Evolutionary conservation across 179 eudicot species (phyloP), one percentile per base, ranked within the genome.

Genomic region (Sideroxylon spinosum): DNA sequence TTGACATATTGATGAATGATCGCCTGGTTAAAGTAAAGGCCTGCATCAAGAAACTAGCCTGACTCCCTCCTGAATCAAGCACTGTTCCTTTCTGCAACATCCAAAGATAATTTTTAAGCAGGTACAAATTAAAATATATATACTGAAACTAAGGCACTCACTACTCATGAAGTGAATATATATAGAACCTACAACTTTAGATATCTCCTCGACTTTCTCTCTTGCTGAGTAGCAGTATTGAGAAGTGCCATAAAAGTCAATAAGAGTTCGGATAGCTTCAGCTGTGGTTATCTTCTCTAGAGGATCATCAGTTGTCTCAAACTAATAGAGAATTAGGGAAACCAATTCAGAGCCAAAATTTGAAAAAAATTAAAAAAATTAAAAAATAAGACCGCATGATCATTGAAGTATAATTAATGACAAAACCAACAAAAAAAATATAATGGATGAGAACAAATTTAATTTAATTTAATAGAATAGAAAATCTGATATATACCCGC

Each of bases 61-160:
- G 97, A 80, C 99, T 95, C 72, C 99, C 99, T 77, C 99, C 96
- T 0, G 98, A 80, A 80, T 95, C 99, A 68, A 95, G 81, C 84
- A 93, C 94, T 0, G 98, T 93, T 79, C 99, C 99, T 88, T 92
- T 95, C 99, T 95, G 94, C 78, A 37, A 37, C 44, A 79, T 63
- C n/a, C 29, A 10, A 60, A 16, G 13, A 44, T 2, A 37, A 37
- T 37, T 37, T 37, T 37, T 37, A 37, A 37, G 5, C 5, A 37
- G 44, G 2, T 3, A 37, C 44, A 37, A 37, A 3, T 37, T 37
- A 37, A 37, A 37, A 37, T 37, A 37, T 37, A 37, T 37, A 3
- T 32, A 37, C 32, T 22, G 50, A 50, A 64, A 20, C 7, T 25
- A 49, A 64, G 76, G 53, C 28, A n/a, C 19, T 37, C 44, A 3